Evolutionary conservation across 2,329 filamentous ascomycete species (phyloP).

Genomic region (Chalaropsis ovoidea): DNA sequence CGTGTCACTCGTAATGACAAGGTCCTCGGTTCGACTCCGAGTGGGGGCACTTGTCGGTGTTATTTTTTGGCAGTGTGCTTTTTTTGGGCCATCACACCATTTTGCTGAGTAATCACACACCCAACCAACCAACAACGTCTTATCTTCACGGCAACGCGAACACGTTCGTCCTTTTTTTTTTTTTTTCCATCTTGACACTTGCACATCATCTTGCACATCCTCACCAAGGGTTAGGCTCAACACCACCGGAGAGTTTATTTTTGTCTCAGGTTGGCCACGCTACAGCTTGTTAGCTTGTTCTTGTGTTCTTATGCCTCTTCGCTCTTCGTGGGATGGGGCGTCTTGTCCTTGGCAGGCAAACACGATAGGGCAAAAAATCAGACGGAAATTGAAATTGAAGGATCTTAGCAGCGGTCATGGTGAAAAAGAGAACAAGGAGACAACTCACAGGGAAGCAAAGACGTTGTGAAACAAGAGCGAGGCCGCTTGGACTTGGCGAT

Average conservation of each 20-base stretch:
- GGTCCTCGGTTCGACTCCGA: conserved; percentile 34
- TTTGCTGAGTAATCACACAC: too few relatives aligned
- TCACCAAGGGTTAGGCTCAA: background rate
- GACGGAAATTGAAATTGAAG: conserved; percentile 15
- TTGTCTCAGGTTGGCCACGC: conserved; percentile 2
- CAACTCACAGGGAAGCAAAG: background rate
- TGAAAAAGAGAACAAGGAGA: background rate
- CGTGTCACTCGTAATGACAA: conserved; percentile 35
- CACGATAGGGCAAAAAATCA: background rate
- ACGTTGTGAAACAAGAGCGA: background rate
- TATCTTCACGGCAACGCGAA: background rate
- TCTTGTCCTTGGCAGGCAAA: background rate
- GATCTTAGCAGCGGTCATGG: background rate
- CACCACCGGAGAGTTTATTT: background rate
- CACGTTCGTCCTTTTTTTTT: too few relatives aligned
- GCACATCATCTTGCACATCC: conserved; percentile 8
- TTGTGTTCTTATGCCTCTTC: background rate
- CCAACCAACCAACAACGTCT: too few relatives aligned
- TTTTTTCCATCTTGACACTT: background rate
- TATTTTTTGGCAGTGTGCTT: background rate
- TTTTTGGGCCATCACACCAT: background rate
- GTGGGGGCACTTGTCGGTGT: conserved; percentile 28
- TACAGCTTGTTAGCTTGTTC: background rate
- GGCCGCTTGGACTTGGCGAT: background rate
- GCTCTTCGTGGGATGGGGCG: too few relatives aligned